Evolutionary conservation across 371 early-diverging fungal genomes (phyloP).

Genomic region (Choanephora cucurbitarum): DNA sequence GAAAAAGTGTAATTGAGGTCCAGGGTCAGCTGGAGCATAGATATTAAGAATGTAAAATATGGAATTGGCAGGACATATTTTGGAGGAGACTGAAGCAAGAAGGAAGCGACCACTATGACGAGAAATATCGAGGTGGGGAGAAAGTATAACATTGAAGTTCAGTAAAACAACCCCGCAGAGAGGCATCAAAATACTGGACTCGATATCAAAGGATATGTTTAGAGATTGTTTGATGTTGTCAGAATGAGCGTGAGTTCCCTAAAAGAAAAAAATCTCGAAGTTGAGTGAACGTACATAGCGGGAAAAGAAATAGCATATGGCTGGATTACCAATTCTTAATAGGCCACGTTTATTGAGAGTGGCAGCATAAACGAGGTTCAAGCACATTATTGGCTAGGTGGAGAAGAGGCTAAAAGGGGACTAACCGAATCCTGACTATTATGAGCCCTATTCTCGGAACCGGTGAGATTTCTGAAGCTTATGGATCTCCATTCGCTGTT

Average conservation of each 20-base stretch:
- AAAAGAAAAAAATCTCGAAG: constrained; percentile 1
- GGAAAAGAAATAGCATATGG: constrained; percentile 6
- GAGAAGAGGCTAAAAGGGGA: too few species aligned
- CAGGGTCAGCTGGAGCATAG: not conserved
- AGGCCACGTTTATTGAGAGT: constrained; percentile 3
- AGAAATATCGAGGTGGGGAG: not conserved
- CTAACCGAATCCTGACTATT: not conserved
- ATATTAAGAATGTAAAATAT: not conserved
- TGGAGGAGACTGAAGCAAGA: not conserved
- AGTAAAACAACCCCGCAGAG: constrained; percentile 8
- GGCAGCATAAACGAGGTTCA: not conserved
- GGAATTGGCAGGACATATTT: not conserved
- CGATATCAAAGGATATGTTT: constrained; percentile 1
- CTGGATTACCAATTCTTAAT: constrained; percentile 3
- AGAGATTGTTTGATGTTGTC: not conserved
- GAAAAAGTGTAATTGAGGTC: not conserved
- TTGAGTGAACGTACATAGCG: not conserved
- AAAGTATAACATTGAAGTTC: not conserved
- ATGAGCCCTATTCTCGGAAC: too few species aligned
- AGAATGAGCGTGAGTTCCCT: constrained; percentile 13
- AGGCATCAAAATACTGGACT: constrained; percentile 1
- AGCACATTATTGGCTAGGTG: not conserved
- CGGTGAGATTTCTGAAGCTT: too few species aligned
- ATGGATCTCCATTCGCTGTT: too few species aligned
- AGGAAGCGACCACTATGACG: not conserved